Percentiles rank a stretch among this genome's conserved stretches.
Conservation (phyloP, 805 yeast species). For the Suhomyces prunicola region DNA sequence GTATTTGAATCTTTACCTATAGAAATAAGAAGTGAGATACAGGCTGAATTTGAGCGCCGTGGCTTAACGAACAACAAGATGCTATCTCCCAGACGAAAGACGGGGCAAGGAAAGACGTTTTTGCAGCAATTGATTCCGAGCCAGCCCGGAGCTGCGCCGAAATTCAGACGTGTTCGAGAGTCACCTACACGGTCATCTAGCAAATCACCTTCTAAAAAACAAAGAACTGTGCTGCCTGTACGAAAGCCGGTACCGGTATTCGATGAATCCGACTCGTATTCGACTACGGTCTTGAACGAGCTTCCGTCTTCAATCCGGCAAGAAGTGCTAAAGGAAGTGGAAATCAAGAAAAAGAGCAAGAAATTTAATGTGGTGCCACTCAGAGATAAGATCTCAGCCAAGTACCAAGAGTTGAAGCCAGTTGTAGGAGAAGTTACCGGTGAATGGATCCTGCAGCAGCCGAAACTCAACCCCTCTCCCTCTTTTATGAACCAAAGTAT, state of each 20-base stretch:
- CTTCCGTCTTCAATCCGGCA: constrained; percentile 36
- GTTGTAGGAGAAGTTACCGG: constrained; percentile 12
- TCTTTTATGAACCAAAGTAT: constrained; percentile 4
- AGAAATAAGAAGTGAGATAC: constrained; percentile 62
- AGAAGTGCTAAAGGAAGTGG: constrained; percentile 36
- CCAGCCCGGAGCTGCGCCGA: constrained; percentile 25
- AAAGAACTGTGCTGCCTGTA: constrained; percentile 14
- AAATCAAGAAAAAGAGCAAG: constrained; percentile 25
- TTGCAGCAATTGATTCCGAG: constrained; percentile 39
- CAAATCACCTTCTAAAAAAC: constrained; percentile 15
- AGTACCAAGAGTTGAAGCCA: constrained; percentile 9
- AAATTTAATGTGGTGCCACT: constrained; percentile 23
- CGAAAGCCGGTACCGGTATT: constrained; percentile 8
- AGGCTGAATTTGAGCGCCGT: constrained; percentile 48
- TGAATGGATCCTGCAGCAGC: constrained; percentile 23
- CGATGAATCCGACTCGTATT: constrained; percentile 30
- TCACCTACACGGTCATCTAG: constrained; percentile 27
- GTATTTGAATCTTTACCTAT: constrained; percentile 64
- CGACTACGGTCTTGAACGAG: constrained; percentile 34
- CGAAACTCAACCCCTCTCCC: constrained; percentile 7
- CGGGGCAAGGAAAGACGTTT: constrained; percentile 19
- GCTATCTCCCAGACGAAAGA: neutral
- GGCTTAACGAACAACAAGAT: constrained; percentile 17
- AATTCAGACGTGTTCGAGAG: constrained; percentile 31
- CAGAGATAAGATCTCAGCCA: constrained; percentile 22